A percentile compares a stretch with the other conserved stretches of the same genome.
phyloP scores from a whole-genome alignment of 805 yeast species.

The Wickerhamomyces bovis region DNA sequence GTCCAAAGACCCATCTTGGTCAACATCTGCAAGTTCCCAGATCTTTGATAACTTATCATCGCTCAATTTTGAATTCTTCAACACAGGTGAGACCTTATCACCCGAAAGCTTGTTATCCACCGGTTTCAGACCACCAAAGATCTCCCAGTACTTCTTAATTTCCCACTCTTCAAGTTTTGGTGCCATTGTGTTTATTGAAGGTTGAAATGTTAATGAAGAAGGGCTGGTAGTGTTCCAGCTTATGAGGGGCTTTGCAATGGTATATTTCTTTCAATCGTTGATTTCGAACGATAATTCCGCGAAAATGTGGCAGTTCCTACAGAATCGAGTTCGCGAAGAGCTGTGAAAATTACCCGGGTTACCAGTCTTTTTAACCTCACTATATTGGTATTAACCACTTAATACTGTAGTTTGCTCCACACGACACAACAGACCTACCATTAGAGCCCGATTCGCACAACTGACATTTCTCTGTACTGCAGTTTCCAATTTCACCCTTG shows the following conservation, averaged over 20 bases:
- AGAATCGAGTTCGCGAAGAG: neutral
- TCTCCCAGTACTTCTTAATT: constrained; percentile 96
- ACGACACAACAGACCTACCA: neutral
- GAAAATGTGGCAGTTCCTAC: neutral
- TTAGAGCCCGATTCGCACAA: neutral
- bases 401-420: neutral
- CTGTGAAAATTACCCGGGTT: too few relatives aligned
- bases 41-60: constrained; percentile 73
- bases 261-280: neutral
- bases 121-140: constrained; percentile 86
- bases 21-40: constrained; percentile 93
- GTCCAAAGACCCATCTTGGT: constrained; percentile 84
- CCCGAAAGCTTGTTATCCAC: constrained; percentile 73
- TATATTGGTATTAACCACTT: neutral
- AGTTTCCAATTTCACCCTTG: neutral
- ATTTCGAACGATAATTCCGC: neutral
- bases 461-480: too few relatives aligned
- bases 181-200: constrained; percentile 11
- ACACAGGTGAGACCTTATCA: constrained; percentile 76
- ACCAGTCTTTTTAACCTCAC: too few relatives aligned
- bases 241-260: neutral
- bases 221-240: neutral
- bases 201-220: neutral
- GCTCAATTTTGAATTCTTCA: constrained; percentile 80
- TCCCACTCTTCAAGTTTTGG: constrained; percentile 91